Evolutionary conservation across 1,284 basidiomycete species (phyloP), one percentile per base, ranked within the genome.

Genomic region (Cerioporus squamosus): DNA sequence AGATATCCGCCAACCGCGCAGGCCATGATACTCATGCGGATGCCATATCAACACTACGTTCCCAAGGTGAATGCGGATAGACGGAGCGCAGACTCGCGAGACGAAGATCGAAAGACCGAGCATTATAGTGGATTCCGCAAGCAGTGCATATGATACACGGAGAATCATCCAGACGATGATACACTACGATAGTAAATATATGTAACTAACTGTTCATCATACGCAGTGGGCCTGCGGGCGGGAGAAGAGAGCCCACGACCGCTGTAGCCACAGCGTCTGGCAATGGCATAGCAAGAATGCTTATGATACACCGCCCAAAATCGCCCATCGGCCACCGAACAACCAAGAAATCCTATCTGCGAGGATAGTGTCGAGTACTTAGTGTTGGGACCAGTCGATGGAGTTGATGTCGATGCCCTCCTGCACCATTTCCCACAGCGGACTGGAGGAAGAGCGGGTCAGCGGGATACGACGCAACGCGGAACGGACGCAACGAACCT

Each of bases 361-460:
- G 44, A 7, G 14, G 7, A 36, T 31, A 33, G 23, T 42, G 23
- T n/a, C n/a, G 5, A 24, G 14, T 3, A 17, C 48, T 36, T 65
- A 85, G 63, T 85, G 83, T 67, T 87, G 91, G 44, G 91, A 90
- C 96, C 96, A 98, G 73, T 97, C 85, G 71, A 99, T 97, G 22
- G 88, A 82, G 72, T 87, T 93, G 67, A 98, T 85, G 72, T 98
- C 96, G 55, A 99, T 95, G 43, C 97, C 97, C 72, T 97, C 96
- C 75, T 97, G 94, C 14, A 97, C 94, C 95, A 98, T 97, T 79
- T 97, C 96, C 95, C 95, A 98, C 50, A 98, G 77, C 24, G 96
- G 96, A 72, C 93, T 92, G 58, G 7, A 58, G 58, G 26, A 26
- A 39, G 14, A 40, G 17, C 53, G 24, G 31, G 40, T 48, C 36